Base-by-base conservation (phyloP, 352 stramenopile genomes). In the Blastocystis hominis region DNA sequence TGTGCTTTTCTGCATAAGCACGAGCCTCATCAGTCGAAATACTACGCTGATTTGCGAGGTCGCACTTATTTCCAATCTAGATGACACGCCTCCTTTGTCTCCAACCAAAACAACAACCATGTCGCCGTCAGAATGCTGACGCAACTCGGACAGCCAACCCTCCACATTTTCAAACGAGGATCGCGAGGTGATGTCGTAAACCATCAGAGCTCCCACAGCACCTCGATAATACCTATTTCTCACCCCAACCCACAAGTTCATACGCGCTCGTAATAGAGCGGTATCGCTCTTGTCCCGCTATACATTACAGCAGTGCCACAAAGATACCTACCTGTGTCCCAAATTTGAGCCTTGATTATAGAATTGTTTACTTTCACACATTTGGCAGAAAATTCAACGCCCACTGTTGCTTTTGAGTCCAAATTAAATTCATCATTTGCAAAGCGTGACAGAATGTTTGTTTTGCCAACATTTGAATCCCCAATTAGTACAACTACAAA, bases 161-260 rank as follows among this genome's bases (percentile, higher is more conserved):
- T 98, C 95, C 10, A 98, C 96, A 91, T 99, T 98, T 90, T 99
- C 96, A 89, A 99, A 99, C 13, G 96, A 98, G 44, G 92, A 92
- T 90, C 98, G 94, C 91, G 98, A 98, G 56, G 95, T 98, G 89
- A 99, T 98, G 91, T 99, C 97, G 89, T 99, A 99, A 55, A 99
- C 96, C 55, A 98, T 90, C 86, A 98, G 90, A 44, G 96, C 95
- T 15, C 96, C 96, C n/a, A 98, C 95, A 59, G 96, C 96, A 42
- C 95, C 94, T 55, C 95, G 93, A 90, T 98, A 93, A 76, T 91
- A 91, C 9, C 77, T 87, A 87, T 6, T 4, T 44, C 34, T 47
- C 15, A 77, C 50, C 20, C 62, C 47, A 68, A 42, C 20, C 2
- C 5, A 9, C 38, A 64, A 34, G 34, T 24, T 59, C 62, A 30